Base-by-base conservation (phyloP, 139 green algal genomes). In the Eudorina sp. region DNA sequence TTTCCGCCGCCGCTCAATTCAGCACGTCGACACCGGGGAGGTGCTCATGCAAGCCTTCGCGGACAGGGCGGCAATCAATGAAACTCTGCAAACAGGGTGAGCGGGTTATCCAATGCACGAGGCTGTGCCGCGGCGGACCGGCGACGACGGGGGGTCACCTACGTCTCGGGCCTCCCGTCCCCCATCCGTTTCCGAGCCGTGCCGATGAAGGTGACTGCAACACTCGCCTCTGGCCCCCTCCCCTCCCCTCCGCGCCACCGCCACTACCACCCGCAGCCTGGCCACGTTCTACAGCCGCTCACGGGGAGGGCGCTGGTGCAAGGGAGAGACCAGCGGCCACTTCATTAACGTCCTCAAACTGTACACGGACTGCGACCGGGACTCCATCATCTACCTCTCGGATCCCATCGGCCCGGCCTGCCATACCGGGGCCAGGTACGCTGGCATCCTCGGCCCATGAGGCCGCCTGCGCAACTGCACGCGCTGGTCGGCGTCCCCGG, bases 21-120 rank as follows among this genome's bases (percentile, higher is more conserved):
- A 99, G 95, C 92, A 99, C 81, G 92, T 98, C 11, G 97, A 99
- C 90, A 99, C 98, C 0, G 98, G 98, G 7, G 96, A 97, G 69
- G 89, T 99, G 36, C 92, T 99, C 21, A 99, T 99, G 98, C 98
- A 99, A 85, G 97, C 97, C 2, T 99, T 98, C 90, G 96, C 97
- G 14, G 94, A 99, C 94, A 83, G 95, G 3, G 90, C 89, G 1
- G 97, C 97, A 0, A 64, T 99, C 6, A 93, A 66, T 41, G 96
- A 98, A 84, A 99, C 98, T 0, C 53, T 99, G 31, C 95, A 98
- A 90, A 97, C 96, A 4, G 92, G 93, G 94, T 96, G 40, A 66
- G 92, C 25, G 46, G 13, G 3, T n/a, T n/a, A n/a, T n/a, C n/a
- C n/a, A n/a, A n/a, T n/a, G n/a, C n/a, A n/a, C n/a, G n/a, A n/a